Evolutionary conservation across 2,329 filamentous ascomycete genomes (phyloP), one percentile per base, ranked within the genome.

Genomic region (Trichoderma guizhouense): DNA sequence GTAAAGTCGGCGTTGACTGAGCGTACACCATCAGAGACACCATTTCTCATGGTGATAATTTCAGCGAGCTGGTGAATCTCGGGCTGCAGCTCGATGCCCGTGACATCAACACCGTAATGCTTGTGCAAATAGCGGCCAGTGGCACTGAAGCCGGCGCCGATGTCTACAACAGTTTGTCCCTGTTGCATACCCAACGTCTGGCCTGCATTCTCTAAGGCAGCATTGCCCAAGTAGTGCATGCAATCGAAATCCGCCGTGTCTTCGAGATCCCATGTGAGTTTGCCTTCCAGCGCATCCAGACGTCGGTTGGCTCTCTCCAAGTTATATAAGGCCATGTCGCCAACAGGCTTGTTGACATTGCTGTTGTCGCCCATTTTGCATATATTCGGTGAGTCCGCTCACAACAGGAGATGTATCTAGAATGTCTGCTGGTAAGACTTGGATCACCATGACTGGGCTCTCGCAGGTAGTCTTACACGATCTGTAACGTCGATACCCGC

Each of bases 171-270:
- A 1, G 64, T 67, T 15, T 67, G 64, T 2, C 64, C 51, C 12
- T 11, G 51, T 28, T 43, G 30, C 64, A 67, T 18, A 0, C 34
- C 32, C 9, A 67, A 9, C 2, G 32, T 28, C 21, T 21, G 24
- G 24, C 30, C 18, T 24, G 64, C 64, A 11, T 67, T 58, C 3
- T 67, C 64, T 51, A 67, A 28, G 30, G 64, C 64, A 15, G 15
- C 2, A 15, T 67, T 53, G 24, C 64, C 64, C 12, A 58, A n/a
- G 24, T 67, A 67, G 64, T 67, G 64, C 64, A 67, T 67, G 51
- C 64, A 67, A 24, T 67, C 64, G n/a, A 67, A 67, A 36, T 57
- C 64, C 9, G 51, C 64, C 15, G 64, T 67, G 51, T 67, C 64
- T 7, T 24, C 24, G 64, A 67, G 64, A 34, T 67, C 51, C 64